Evolutionary conservation across 2,329 filamentous ascomycete species (phyloP), one percentile per base, ranked within the genome.

Genomic region (Penicillium sp.): DNA sequence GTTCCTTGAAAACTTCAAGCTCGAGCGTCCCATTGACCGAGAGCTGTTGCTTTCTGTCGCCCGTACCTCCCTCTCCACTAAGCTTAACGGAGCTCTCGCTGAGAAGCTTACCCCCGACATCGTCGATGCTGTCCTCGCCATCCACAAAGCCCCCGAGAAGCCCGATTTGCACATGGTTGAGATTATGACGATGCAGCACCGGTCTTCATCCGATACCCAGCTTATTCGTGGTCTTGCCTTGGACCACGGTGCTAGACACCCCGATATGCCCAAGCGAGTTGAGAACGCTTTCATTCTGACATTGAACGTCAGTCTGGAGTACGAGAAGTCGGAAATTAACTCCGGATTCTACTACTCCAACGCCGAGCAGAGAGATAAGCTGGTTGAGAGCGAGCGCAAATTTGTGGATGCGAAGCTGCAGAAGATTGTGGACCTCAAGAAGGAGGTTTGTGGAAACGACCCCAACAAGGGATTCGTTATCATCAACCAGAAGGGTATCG

Each of bases 141-240:
- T 99, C 74, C 92, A 97, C 80, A 84, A 91, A 74, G 81, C 90
- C 17, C 90, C 90, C 26, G 86, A 85, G 60, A 97, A 97, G 80
- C 95, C 95, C 54, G 94, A 99, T 77, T 78, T 99, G 70, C 93
- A 97, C 81, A 99, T 99, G 94, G 84, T 99, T 64, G 94, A 99
- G 78, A 97, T 99, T 69, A 99, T 99, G 94, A 97, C 96, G 75
- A 97, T 99, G 93, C 94, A 99, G 80, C 94, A 99, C 80, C 89
- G 93, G 66, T 91, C 90, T 50, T 92, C 93, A 56, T 90, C 94
- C 31, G 94, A 99, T 75, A 99, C 94, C 55, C 91, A 96, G 76
- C 85, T 99, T 57, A 97, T 99, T 75, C 87, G 89, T 62, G 94
- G 94, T 57, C 82, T 99, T 56, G 94, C 91, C 10, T 80, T 99